phyloP scores from a whole-genome alignment of 805 yeast genomes.

The Monosporozyma unispora region DNA sequence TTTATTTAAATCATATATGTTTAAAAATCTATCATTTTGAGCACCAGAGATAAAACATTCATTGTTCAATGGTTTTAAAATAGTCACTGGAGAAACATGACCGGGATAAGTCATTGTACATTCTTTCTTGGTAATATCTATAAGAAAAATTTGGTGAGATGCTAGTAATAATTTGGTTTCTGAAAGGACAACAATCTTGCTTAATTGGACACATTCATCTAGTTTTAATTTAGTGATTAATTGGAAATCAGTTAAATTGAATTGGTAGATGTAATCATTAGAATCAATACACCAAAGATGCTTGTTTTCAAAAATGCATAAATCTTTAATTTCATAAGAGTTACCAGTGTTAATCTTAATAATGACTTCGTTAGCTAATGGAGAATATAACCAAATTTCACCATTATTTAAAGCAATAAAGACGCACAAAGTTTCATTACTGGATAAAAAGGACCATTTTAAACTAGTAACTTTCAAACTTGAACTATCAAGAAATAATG shows the following conservation, averaged over 20 bases:
- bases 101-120: conserved; percentile 57
- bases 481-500: conserved; percentile 20
- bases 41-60: conserved; percentile 62
- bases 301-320: conserved; percentile 32
- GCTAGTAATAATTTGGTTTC: conserved; percentile 42
- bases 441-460: conserved; percentile 20
- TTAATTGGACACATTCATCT: conserved; percentile 23
- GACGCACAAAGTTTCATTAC: conserved; percentile 38
- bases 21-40: conserved; percentile 70
- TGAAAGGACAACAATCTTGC: conserved; percentile 22
- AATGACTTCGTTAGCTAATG: conserved; percentile 49
- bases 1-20: conserved; percentile 41
- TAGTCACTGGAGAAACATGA: conserved; percentile 59
- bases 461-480: conserved; percentile 16
- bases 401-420: conserved; percentile 64
- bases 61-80: conserved; percentile 31
- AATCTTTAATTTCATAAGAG: conserved; percentile 41
- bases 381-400: conserved; percentile 54
- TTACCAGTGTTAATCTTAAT: conserved; percentile 41
- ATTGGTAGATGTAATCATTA: conserved; percentile 50
- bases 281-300: conserved; percentile 52
- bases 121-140: conserved; percentile 34
- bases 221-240: conserved; percentile 36
- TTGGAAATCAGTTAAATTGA: conserved; percentile 44
- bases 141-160: conserved; percentile 54